Evolutionary conservation across 2,329 filamentous ascomycete species (phyloP).

Genomic region (Capronia epimyces): DNA sequence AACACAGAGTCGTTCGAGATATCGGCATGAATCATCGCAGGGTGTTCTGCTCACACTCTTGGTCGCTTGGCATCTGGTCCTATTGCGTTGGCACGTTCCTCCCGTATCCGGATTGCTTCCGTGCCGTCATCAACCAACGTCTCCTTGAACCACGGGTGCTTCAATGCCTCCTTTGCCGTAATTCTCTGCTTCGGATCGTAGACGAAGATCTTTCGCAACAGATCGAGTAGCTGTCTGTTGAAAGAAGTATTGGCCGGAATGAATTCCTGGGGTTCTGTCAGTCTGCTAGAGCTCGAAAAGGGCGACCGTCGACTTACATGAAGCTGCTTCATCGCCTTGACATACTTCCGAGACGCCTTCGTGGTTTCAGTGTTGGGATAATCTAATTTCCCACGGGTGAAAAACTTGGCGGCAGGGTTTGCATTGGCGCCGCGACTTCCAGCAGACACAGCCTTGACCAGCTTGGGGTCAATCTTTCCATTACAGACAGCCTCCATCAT

Average conservation of each 20-base stretch:
- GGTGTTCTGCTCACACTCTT: conserved; percentile 15
- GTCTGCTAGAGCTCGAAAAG: conserved; percentile 5
- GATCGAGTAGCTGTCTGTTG: conserved; percentile 59
- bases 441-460: conserved; percentile 51
- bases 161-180: conserved; percentile 59
- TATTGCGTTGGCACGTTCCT: conserved; percentile 27
- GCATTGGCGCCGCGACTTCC: conserved; percentile 44
- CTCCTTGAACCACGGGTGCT: conserved; percentile 64
- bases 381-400: conserved; percentile 53
- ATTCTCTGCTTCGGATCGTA: conserved; percentile 62
- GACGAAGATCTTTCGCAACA: conserved; percentile 59
- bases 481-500: conserved; percentile 64
- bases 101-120: conserved; percentile 55
- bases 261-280: conserved; percentile 50
- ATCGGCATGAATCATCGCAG: neutral
- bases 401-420: conserved; percentile 56
- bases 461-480: conserved; percentile 50
- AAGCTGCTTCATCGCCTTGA: conserved; percentile 62
- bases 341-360: conserved; percentile 60
- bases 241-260: conserved; percentile 56
- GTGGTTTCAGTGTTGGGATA: conserved; percentile 61
- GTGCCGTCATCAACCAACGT: conserved; percentile 60
- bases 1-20: neutral
- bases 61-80: conserved; percentile 25
- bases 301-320: conserved; percentile 42